Percentiles rank a stretch among this genome's conserved stretches.
These are phyloP conservation scores for Tuber umbilicatum DNA, from an alignment of 495 filamentous ascomycete genomes.

Conservation along the genomic window DNA sequence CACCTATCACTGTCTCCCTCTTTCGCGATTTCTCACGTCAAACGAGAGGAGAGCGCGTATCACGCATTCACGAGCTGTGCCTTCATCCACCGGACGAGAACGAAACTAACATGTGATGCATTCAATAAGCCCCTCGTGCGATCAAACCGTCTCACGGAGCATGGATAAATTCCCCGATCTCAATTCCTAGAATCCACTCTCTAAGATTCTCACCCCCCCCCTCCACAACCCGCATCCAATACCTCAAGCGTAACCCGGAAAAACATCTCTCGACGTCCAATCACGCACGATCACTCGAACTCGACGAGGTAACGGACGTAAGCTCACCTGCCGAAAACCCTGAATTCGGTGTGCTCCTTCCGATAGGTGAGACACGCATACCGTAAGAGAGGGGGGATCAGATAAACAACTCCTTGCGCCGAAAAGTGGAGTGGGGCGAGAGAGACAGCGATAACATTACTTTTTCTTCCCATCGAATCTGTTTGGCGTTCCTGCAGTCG, in stretches of 20 bases:
- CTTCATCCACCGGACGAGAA: not conserved
- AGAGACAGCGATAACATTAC: not conserved
- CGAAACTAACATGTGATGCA: not conserved
- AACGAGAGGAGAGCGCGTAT: not conserved
- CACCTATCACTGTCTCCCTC: not conserved
- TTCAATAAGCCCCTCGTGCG: not conserved
- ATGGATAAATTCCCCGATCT: not conserved
- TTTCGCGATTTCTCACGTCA: not conserved
- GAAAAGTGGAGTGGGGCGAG: not conserved
- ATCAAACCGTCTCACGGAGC: not conserved
- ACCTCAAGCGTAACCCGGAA: not conserved
- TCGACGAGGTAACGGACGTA: not conserved
- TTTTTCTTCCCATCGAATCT: not conserved
- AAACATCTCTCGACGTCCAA: not conserved
- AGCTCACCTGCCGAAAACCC: not conserved
- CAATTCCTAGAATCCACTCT: not conserved
- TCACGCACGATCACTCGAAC: conserved; percentile 1
- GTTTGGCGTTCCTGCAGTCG: not conserved
- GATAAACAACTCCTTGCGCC: not conserved
- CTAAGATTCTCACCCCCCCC: not conserved
- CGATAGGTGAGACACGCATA: not conserved
- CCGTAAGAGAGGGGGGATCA: not conserved
- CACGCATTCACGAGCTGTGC: not conserved
- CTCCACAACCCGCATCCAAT: not conserved
- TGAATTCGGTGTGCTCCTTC: not conserved